Evolutionary conservation across 371 early-diverging fungal genomes (phyloP), one percentile per base, ranked within the genome.

Genomic region (Mucor racemosus): DNA sequence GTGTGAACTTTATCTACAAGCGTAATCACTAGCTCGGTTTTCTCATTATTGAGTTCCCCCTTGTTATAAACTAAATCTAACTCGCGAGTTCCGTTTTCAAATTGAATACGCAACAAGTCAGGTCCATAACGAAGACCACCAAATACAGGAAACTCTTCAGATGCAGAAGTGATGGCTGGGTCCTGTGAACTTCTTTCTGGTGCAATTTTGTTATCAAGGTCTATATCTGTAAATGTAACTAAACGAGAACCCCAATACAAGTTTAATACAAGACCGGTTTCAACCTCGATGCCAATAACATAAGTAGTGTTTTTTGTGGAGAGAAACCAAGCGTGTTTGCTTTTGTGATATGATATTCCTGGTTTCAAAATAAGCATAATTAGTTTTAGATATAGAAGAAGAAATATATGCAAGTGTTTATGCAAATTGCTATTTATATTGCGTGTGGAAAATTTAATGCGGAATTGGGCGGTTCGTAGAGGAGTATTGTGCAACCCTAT

Each of bases 121-220:
- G 72, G 68, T 4, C 78, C 75, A 61, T 71, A 81, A 0, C 81
- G 68, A 38, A 81, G 62, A 1, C 81, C 81, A 31, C 81, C 81
- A 71, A 78, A 81, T 0, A 63, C 72, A 19, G 81, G 81, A 14
- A 68, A 69, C 55, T 78, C 81, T 64, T 81, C 81, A 7, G 58
- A n/a, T 0, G 77, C 76, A 15, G 67, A 44, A 6, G 75, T 81
- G 3, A 78, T 50, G 3, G 72, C 55, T 2, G 81, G 77, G 35
- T 76, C 77, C 62, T 81, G 79, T 0, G 76, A 74, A 3, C 66
- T 62, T 46, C 68, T 31, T 58, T 60, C 58, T 11, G 38, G 10
- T 13, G 69, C 41, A 4, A 67, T 10, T 6, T 31, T 55, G 4
- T 57, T 42, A 7, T 44, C 58, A 7, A 76, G 36, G 4, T 58